Base-by-base conservation (phyloP, 345 rosid genomes). In the Crucihimalaya himalaica region DNA sequence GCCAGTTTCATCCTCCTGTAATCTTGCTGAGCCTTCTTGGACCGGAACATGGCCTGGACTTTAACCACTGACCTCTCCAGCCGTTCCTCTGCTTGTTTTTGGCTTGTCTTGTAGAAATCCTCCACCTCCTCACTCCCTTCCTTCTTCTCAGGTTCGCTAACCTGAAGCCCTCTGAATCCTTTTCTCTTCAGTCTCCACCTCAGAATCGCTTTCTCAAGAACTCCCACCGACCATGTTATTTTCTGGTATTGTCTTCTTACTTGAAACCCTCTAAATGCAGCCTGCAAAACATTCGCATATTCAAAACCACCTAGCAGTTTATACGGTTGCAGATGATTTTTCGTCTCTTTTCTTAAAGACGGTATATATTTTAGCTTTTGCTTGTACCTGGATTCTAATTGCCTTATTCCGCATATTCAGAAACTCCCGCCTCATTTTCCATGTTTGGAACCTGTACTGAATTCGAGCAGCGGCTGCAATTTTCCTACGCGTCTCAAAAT, bases 11-110 rank as follows among this genome's bases (percentile, higher is more conserved):
- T 96, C 81, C 91, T 86, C 40, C 86, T 81, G 61, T 96, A 96
- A 43, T 96, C 96, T 60, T 86, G 82, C 78, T 92, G 99, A 43
- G 98, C 97, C 77, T 90, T 84, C 94, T 84, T 96, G 69, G 99
- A 96, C 19, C 98, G 90, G 82, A 96, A 92, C 98, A 96, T 87
- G 60, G 97, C 84, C 68, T 96, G 98, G 61, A 96, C 97, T 19
- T 81, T 76, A 23, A 87, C 82, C 51, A 90, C 98, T 9, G 98
- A 85, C 62, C 85, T 91, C 81, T 86, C 97, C 0, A 89, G 83
- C 57, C 99, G 89, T 55, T 92, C 98, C 80, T 89, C 94, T 18
- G 97, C 97, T 77, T 96, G 99, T 80, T 81, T 86, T 64, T 85
- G 87, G 81, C 99, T 88, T 57, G 85, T 75, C 81, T 66, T 76